A percentile compares a stretch with the other conserved stretches of the same genome.
phyloP scores from a whole-genome alignment of 805 yeast species.

The Candida bentonensis region DNA sequence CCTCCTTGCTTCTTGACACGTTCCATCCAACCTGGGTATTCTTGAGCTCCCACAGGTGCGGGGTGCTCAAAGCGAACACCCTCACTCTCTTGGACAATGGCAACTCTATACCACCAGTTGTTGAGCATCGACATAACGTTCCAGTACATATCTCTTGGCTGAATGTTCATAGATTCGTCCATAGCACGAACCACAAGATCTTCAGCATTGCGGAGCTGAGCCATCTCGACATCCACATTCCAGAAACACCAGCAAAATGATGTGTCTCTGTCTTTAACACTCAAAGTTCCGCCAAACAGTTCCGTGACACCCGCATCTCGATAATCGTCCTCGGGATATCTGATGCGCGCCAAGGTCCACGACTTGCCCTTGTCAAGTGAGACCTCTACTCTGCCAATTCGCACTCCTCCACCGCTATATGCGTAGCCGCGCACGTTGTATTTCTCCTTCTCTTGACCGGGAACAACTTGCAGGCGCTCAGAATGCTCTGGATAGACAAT shows the following conservation, averaged over 20 bases:
- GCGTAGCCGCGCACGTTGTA: conserved; percentile 23
- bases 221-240: conserved; percentile 15
- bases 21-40: conserved; percentile 24
- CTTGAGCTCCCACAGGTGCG: conserved; percentile 5
- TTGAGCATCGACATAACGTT: conserved; percentile 25
- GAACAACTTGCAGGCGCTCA: conserved; percentile 9
- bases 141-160: conserved; percentile 27
- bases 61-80: conserved; percentile 15
- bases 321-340: conserved; percentile 23
- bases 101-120: conserved; percentile 26
- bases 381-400: conserved; percentile 23
- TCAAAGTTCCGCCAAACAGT: conserved; percentile 22
- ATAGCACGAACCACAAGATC: conserved; percentile 24
- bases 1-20: conserved; percentile 22
- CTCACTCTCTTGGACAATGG: conserved; percentile 12
- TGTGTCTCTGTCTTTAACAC: conserved; percentile 22
- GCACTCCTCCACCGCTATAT: conserved; percentile 25
- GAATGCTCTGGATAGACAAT: conserved; percentile 22
- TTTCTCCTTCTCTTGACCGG: conserved; percentile 6
- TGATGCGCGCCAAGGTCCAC: conserved; percentile 20
- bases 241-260: conserved; percentile 26
- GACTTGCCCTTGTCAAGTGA: conserved; percentile 21
- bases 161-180: conserved; percentile 24
- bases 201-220: conserved; percentile 13
- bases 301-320: conserved; percentile 20